These are phyloP conservation scores for Oryza officinalis DNA, from an alignment of 176 grass and related monocot genomes.

Conservation along the genomic window DNA sequence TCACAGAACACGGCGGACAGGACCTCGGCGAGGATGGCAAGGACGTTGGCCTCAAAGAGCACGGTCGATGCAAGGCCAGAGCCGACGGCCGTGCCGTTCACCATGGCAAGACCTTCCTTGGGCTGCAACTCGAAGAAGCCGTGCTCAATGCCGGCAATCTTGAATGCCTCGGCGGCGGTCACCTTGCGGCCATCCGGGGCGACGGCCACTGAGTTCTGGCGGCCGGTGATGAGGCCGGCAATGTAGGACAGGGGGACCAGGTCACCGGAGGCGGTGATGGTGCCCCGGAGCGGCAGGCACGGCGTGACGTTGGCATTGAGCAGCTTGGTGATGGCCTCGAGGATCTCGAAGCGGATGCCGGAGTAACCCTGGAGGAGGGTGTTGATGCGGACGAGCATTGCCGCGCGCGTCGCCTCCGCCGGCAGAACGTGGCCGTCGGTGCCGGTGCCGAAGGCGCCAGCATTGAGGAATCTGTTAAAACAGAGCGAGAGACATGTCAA, in stretches of 20 bases:
- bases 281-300: slow-evolving; percentile 71
- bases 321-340: slow-evolving; percentile 73
- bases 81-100: slow-evolving; percentile 92
- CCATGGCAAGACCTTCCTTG: slow-evolving; percentile 93
- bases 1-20: slow-evolving; percentile 84
- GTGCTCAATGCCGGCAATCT: slow-evolving; percentile 68
- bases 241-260: slow-evolving; percentile 85
- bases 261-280: slow-evolving; percentile 82
- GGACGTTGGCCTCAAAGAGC: slow-evolving; percentile 81
- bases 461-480: slow-evolving; percentile 62
- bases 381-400: slow-evolving; percentile 88
- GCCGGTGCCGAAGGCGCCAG: slow-evolving; percentile 70
- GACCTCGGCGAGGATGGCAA: slow-evolving; percentile 66
- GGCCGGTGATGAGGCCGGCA: slow-evolving; percentile 74
- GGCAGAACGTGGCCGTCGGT: slow-evolving; percentile 61
- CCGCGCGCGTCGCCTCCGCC: slow-evolving; percentile 58
- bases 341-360: slow-evolving; percentile 89
- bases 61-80: slow-evolving; percentile 77
- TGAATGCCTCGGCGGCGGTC: slow-evolving; percentile 68
- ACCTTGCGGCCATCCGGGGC: slow-evolving; percentile 63
- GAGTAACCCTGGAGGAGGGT: slow-evolving; percentile 88
- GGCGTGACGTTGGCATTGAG: slow-evolving; percentile 82
- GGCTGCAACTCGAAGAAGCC: slow-evolving; percentile 88
- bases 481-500: slow-evolving; percentile 3
- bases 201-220: slow-evolving; percentile 59